Evolutionary conservation across 495 filamentous ascomycete genomes (phyloP).

Genomic region (Lasiosphaeriaceae sp.): DNA sequence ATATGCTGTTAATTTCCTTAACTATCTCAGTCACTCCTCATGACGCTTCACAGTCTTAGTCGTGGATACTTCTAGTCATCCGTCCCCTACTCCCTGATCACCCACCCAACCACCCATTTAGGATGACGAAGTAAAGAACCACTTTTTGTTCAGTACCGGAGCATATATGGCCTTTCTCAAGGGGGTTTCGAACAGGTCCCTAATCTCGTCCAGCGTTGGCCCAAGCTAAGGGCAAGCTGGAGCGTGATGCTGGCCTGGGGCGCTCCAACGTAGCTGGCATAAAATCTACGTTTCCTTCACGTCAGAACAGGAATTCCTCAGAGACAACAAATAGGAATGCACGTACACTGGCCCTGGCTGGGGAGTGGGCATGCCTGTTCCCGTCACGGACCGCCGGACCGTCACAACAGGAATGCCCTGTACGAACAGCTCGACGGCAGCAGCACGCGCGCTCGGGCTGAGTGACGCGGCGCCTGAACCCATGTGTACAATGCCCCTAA

Average conservation of each 20-base stretch:
- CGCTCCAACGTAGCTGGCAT: conserved; percentile 27
- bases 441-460: conserved; percentile 12
- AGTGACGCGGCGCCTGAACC: conserved; percentile 20
- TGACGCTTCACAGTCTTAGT: too few relatives aligned
- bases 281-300: conserved; percentile 7
- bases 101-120: too few relatives aligned
- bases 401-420: conserved; percentile 24
- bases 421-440: conserved; percentile 12
- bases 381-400: conserved; percentile 32
- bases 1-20: too few relatives aligned
- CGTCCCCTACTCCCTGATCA: neutral
- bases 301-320: too few relatives aligned
- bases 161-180: conserved; percentile 17
- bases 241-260: conserved; percentile 31
- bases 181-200: conserved; percentile 20
- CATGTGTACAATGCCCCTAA: conserved; percentile 20
- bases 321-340: neutral
- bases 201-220: conserved; percentile 23
- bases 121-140: conserved; percentile 5
- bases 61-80: too few relatives aligned
- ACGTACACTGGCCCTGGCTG: conserved; percentile 31
- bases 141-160: conserved; percentile 4
- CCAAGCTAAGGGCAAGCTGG: conserved; percentile 28
- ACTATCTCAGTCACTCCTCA: too few relatives aligned
- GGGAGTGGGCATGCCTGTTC: conserved; percentile 37